Evolutionary conservation across 2,329 filamentous ascomycete genomes (phyloP), one percentile per base, ranked within the genome.

Genomic region (Purpureocillium lavendulum): DNA sequence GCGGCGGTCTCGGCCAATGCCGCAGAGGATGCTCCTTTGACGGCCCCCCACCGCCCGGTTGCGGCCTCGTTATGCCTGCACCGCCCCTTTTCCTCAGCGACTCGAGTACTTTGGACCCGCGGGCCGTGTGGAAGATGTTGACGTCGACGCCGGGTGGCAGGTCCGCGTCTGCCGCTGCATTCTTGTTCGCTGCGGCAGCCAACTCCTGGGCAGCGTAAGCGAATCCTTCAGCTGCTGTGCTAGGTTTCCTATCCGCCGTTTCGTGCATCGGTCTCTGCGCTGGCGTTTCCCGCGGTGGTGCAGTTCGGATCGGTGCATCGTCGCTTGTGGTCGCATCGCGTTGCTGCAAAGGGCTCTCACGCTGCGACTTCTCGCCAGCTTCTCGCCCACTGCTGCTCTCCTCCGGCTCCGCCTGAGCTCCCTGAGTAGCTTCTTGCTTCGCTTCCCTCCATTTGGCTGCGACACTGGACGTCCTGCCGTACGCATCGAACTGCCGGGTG

Each of bases 401-500:
- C 21, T 26, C 10, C 6, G 6, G 5, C 10, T 26, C 21, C 5
- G 21, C 10, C 21, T 5, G 10, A 26, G 21, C 21, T 17, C 5
- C 12, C 15, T 14, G 14, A 7, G 30, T 8, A 4, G 32, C 31
- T 7, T 32, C 9, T 4, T 33, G 11, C 16, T 38, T 43, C 21
- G 15, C 35, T 8, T 49, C 53, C 40, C 57, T 60, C 37, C 68
- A 44, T 14, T 57, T 54, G 7, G 58, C 50, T 9, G 60, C 54
- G 28, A 71, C 58, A 40, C 62, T 71, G 29, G 69, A 73, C 4
- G 65, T 66, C 45, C 60, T 62, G 47, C 58, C 59, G 53, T 72
- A 75, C 33, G 60, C 62, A 43, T 75, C 70, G 40, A 76, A 55
- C 57, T 79, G 75, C 33, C 68, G 64, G 41, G 66, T 57, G 47